phyloP scores from a whole-genome alignment of 208 protist species.

The Perkinsela sp. region DNA sequence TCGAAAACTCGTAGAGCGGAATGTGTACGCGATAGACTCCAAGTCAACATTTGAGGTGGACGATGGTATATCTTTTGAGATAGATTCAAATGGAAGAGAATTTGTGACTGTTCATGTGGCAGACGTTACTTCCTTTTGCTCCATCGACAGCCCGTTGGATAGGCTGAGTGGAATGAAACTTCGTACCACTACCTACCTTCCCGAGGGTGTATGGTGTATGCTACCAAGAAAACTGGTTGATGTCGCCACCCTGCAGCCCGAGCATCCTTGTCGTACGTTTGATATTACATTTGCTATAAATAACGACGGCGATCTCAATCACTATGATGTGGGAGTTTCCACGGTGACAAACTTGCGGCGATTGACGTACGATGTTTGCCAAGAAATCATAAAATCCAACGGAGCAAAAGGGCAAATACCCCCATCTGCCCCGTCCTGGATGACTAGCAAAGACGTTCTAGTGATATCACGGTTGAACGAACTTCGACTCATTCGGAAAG shows the following conservation, averaged over 20 bases:
- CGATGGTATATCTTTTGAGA: conserved; percentile 42
- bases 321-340: conserved; percentile 29
- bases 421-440: not conserved
- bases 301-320: conserved; percentile 19
- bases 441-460: conserved; percentile 7
- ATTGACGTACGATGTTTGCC: conserved; percentile 51
- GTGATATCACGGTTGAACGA: conserved; percentile 17
- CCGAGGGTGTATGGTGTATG: conserved; percentile 59
- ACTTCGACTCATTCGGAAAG: conserved; percentile 20
- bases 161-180: conserved; percentile 38
- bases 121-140: conserved; percentile 54
- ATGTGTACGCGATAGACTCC: conserved; percentile 51
- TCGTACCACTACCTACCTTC: conserved; percentile 52
- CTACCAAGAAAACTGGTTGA: conserved; percentile 45
- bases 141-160: conserved; percentile 33
- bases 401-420: not conserved
- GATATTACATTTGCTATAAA: conserved; percentile 45
- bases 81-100: conserved; percentile 19
- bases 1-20: conserved; percentile 11
- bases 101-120: conserved; percentile 54
- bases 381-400: conserved; percentile 13
- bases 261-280: conserved; percentile 47
- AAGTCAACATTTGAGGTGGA: conserved; percentile 60
- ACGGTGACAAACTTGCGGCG: conserved; percentile 36
- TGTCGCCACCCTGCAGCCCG: conserved; percentile 41